Evolutionary conservation across 2,329 filamentous ascomycete species (phyloP).

Genomic region (Penicillium sp.): DNA sequence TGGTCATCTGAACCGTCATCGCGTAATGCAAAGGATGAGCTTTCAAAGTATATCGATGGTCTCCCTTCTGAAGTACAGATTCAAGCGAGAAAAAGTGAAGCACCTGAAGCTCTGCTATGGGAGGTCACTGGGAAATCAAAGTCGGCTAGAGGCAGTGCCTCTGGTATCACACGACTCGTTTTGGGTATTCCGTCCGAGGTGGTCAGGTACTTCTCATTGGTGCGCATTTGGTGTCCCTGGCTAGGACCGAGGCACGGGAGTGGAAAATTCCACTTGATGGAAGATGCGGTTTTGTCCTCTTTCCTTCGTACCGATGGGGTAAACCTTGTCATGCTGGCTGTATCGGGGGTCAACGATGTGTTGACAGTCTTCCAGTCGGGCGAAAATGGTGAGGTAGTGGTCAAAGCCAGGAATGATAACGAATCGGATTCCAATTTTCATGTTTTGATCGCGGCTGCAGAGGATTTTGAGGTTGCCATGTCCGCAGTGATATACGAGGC

Average conservation of each 20-base stretch:
- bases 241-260: slow-evolving; percentile 82
- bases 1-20: slow-evolving; percentile 9
- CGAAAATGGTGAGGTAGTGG: slow-evolving; percentile 61
- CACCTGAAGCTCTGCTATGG: slow-evolving; percentile 43
- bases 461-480: slow-evolving; percentile 71
- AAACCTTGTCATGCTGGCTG: slow-evolving; percentile 72
- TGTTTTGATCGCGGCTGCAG: slow-evolving; percentile 68
- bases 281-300: slow-evolving; percentile 73
- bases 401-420: slow-evolving; percentile 72
- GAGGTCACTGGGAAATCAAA: slow-evolving; percentile 57
- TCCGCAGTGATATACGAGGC: slow-evolving; percentile 85
- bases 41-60: slow-evolving; percentile 35
- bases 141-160: slow-evolving; percentile 53
- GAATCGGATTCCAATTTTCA: slow-evolving; percentile 54
- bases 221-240: slow-evolving; percentile 80
- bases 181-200: slow-evolving; percentile 65
- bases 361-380: slow-evolving; percentile 67
- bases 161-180: slow-evolving; percentile 55
- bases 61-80: slow-evolving; percentile 35
- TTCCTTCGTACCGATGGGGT: slow-evolving; percentile 71
- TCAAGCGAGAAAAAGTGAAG: slow-evolving; percentile 39
- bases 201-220: slow-evolving; percentile 76
- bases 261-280: slow-evolving; percentile 63
- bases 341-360: slow-evolving; percentile 72
- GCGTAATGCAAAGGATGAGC: slow-evolving; percentile 13